phyloP scores from a whole-genome alignment of 1,139 yeast genomes.

The Meyerozyma elateridarum region DNA sequence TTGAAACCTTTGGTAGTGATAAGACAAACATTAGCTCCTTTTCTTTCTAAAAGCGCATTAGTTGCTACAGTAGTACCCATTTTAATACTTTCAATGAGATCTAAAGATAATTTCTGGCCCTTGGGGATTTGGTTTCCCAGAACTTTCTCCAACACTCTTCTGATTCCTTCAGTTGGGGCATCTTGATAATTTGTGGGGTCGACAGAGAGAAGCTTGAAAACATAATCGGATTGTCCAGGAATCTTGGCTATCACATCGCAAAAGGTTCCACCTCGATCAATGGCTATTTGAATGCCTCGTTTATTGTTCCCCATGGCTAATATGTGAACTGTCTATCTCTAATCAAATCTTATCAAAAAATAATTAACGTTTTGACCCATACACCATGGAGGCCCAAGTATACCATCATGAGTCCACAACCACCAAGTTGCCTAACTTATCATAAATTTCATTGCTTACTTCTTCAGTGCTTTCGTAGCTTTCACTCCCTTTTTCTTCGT shows the following conservation, averaged over 20 bases:
- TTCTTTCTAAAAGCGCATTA: constrained; percentile 42
- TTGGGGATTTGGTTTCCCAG: constrained; percentile 47
- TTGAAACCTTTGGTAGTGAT: constrained; percentile 50
- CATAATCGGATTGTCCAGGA: constrained; percentile 33
- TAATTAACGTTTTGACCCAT: no score
- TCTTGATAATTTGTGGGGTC: constrained; percentile 83
- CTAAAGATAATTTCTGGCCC: constrained; percentile 25
- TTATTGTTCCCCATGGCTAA: constrained; percentile 14
- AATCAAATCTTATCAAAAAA: constrained; percentile 6
- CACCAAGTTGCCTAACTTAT: constrained; percentile 4
- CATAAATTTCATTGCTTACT: constrained; percentile 3
- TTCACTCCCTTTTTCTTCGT: constrained; percentile 5
- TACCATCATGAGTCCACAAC: no score
- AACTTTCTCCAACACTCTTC: constrained; percentile 64
- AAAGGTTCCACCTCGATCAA: constrained; percentile 80
- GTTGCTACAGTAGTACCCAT: constrained; percentile 43
- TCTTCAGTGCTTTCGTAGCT: constrained; percentile 5
- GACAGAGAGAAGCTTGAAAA: constrained; percentile 70
- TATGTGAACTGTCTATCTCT: constrained; percentile 8
- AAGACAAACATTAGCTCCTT: constrained; percentile 48
- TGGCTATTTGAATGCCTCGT: constrained; percentile 17
- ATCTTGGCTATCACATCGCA: constrained; percentile 69
- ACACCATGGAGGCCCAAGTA: no score
- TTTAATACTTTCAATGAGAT: constrained; percentile 27
- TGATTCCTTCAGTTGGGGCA: constrained; percentile 88